Evolutionary conservation across 1,284 basidiomycete genomes (phyloP).

Genomic region (Cryptococcus jaspeensis): DNA sequence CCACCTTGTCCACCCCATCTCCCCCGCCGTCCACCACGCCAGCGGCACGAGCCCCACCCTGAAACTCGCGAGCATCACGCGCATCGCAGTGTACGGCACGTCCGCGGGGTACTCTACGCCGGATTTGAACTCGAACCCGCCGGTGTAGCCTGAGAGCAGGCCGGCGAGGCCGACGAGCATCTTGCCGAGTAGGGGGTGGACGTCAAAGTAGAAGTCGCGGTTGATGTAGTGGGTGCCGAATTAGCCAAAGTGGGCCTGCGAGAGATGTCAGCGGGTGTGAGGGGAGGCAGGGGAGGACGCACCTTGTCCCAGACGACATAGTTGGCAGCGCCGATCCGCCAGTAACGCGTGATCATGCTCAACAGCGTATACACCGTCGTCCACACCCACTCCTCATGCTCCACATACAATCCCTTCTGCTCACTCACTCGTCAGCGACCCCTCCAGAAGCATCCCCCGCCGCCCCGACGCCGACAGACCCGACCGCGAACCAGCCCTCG

Average conservation of each 20-base stretch:
- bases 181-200: slow-evolving; percentile 97
- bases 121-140: slow-evolving; percentile 91
- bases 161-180: slow-evolving; percentile 97
- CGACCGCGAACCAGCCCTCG: no score
- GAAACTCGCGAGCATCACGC: slow-evolving; percentile 89
- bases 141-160: slow-evolving; percentile 85
- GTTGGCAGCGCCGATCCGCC: slow-evolving; percentile 84
- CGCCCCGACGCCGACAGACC: no score
- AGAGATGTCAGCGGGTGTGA: not conserved
- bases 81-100: slow-evolving; percentile 92
- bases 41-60: slow-evolving; percentile 94
- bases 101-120: slow-evolving; percentile 78
- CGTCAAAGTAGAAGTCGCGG: slow-evolving; percentile 58
- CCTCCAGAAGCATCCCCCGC: no score
- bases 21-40: slow-evolving; percentile 95
- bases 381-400: slow-evolving; percentile 79
- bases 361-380: slow-evolving; percentile 87
- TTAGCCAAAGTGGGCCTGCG: slow-evolving; percentile 87
- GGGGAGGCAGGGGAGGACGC: slow-evolving; percentile 16
- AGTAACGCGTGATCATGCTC: slow-evolving; percentile 90
- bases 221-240: slow-evolving; percentile 89
- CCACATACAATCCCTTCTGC: slow-evolving; percentile 72
- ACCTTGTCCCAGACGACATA: slow-evolving; percentile 94
- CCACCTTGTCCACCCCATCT: slow-evolving; percentile 86
- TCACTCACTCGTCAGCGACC: not conserved